Evolutionary conservation across 352 stramenopile genomes (phyloP).

Genomic region (Globisporangium spinosum): DNA sequence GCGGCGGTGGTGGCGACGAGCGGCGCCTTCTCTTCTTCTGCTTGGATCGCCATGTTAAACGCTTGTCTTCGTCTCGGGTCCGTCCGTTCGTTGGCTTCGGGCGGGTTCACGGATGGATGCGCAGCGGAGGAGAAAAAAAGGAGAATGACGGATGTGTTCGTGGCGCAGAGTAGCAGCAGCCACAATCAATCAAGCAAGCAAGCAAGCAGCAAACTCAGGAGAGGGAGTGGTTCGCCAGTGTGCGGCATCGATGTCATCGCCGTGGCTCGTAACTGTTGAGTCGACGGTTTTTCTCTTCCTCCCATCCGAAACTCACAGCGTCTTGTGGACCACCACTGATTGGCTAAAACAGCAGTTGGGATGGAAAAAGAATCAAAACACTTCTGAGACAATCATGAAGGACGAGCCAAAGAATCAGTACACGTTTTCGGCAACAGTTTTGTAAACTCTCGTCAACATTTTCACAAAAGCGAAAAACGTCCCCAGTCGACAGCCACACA

Average conservation of each 20-base stretch:
- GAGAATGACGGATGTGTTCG: background rate
- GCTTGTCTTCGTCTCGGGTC: background rate
- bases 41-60: conserved; percentile 6
- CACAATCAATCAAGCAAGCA: background rate
- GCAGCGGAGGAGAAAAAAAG: background rate
- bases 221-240: background rate
- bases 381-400: background rate
- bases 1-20: background rate
- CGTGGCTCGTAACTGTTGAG: conserved; percentile 4
- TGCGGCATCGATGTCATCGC: background rate
- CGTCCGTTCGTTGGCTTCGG: background rate
- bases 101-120: background rate
- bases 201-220: background rate
- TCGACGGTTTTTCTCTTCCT: background rate
- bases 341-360: background rate
- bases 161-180: background rate
- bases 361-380: background rate
- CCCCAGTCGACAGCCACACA: too few relatives aligned
- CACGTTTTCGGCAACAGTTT: too few relatives aligned
- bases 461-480: too few relatives aligned
- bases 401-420: background rate
- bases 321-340: background rate
- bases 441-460: too few relatives aligned
- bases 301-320: background rate
- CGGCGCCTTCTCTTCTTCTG: conserved; percentile 7